Evolutionary conservation across 768 basidiomycete species (phyloP).

Genomic region (Trametes gibbosa): DNA sequence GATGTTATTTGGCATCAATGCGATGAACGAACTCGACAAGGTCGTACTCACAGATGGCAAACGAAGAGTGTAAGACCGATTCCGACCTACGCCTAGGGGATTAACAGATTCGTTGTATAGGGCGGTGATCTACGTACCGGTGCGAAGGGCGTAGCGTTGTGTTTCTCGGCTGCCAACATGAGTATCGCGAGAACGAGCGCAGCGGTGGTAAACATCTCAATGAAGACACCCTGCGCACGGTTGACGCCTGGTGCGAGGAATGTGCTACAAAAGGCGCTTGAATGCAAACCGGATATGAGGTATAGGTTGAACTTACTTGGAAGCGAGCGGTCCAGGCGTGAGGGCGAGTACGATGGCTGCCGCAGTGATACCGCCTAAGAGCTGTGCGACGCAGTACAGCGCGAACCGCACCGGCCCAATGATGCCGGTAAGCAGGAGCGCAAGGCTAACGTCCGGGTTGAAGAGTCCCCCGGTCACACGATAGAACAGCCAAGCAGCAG

Average conservation of each 20-base stretch:
- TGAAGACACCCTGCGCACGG: constrained; percentile 59
- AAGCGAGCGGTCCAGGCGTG: constrained; percentile 51
- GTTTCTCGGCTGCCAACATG: constrained; percentile 74
- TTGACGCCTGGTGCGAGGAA: constrained; percentile 45
- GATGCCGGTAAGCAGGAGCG: constrained; percentile 55
- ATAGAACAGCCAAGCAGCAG: constrained; percentile 68
- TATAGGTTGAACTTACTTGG: constrained; percentile 43
- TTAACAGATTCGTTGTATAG: neutral
- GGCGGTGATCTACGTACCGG: constrained; percentile 41
- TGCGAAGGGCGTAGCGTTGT: constrained; percentile 61
- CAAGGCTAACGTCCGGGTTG: constrained; percentile 61
- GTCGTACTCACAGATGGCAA: constrained; percentile 49
- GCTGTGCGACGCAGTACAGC: constrained; percentile 59
- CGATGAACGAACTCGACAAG: neutral
- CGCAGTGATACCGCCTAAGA: constrained; percentile 58
- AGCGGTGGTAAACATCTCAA: constrained; percentile 69
- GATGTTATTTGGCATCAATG: neutral
- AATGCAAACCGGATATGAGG: neutral
- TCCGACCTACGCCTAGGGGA: constrained; percentile 42
- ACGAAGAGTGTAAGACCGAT: constrained; percentile 66
- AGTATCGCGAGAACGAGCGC: constrained; percentile 60
- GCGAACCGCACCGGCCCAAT: constrained; percentile 55
- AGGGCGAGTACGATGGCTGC: constrained; percentile 53
- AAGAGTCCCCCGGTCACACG: constrained; percentile 63
- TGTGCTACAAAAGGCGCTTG: constrained; percentile 38